Evolutionary conservation across 345 rosid species (phyloP).

Genomic region (Hibiscus mutabilis): DNA sequence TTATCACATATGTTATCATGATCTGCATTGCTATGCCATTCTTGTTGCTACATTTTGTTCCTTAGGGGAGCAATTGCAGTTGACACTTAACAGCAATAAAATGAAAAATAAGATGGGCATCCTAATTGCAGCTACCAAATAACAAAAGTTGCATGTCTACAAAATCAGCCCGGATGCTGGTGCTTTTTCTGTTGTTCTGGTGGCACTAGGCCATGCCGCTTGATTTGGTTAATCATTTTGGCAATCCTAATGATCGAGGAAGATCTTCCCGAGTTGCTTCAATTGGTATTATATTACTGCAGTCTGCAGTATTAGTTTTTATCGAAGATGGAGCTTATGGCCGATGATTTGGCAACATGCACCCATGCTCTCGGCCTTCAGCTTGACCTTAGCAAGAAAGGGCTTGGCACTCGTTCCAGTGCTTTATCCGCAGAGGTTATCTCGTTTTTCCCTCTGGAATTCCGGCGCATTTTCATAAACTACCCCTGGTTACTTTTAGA

Average conservation of each 20-base stretch:
- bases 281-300: not conserved
- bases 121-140: too few relatives aligned
- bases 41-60: too few relatives aligned
- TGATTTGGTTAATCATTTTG: not conserved
- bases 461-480: not conserved
- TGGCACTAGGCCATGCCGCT: not conserved
- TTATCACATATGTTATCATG: not conserved
- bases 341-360: conserved; percentile 43
- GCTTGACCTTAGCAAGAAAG: conserved; percentile 81
- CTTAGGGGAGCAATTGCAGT: too few relatives aligned
- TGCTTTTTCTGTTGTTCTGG: not conserved
- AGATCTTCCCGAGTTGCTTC: not conserved
- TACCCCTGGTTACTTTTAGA: not conserved
- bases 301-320: not conserved
- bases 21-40: too few relatives aligned
- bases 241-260: not conserved
- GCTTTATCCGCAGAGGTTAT: not conserved
- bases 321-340: conserved; percentile 25
- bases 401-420: conserved; percentile 75
- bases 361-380: conserved; percentile 48
- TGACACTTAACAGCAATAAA: too few relatives aligned
- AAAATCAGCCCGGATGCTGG: not conserved
- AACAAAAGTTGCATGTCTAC: not conserved
- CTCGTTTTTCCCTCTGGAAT: not conserved
- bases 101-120: too few relatives aligned